A percentile compares a stretch with the other conserved stretches of the same genome.
phyloP scores from a whole-genome alignment of 2,329 filamentous ascomycete species.

The Dactylellina haptotyla region DNA sequence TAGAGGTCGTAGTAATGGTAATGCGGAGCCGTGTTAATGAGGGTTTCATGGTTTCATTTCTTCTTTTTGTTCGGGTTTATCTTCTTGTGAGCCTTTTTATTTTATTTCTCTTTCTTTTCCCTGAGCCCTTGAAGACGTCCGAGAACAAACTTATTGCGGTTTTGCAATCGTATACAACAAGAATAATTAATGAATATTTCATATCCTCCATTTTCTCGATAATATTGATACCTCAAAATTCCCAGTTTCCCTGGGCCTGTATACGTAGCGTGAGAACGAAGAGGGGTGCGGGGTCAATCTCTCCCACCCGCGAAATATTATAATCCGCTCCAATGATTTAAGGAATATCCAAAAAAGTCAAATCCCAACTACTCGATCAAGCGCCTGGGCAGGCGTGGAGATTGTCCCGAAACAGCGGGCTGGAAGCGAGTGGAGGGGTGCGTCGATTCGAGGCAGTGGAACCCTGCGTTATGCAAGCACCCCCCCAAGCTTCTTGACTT shows the following conservation, averaged over 20 bases:
- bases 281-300: too few species aligned
- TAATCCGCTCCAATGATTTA: too few species aligned
- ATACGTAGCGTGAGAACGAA: too few species aligned
- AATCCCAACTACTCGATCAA: too few species aligned
- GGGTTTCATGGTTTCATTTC: conserved; percentile 14
- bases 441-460: not conserved
- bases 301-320: too few species aligned
- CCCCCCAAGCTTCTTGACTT: too few species aligned
- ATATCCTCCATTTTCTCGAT: too few species aligned
- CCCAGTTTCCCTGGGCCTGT: too few species aligned
- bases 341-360: too few species aligned
- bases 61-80: conserved; percentile 10
- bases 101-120: not conserved
- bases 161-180: not conserved
- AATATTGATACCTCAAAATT: too few species aligned
- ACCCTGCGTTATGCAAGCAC: not conserved
- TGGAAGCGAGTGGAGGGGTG: not conserved
- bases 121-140: not conserved
- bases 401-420: not conserved
- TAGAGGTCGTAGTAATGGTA: conserved; percentile 25
- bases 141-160: not conserved
- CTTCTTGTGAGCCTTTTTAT: conserved; percentile 2
- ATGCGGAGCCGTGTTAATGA: not conserved
- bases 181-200: too few species aligned
- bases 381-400: too few species aligned